phyloP scores from a whole-genome alignment of 2,329 filamentous ascomycete genomes.

The Bipolaris victoriae region DNA sequence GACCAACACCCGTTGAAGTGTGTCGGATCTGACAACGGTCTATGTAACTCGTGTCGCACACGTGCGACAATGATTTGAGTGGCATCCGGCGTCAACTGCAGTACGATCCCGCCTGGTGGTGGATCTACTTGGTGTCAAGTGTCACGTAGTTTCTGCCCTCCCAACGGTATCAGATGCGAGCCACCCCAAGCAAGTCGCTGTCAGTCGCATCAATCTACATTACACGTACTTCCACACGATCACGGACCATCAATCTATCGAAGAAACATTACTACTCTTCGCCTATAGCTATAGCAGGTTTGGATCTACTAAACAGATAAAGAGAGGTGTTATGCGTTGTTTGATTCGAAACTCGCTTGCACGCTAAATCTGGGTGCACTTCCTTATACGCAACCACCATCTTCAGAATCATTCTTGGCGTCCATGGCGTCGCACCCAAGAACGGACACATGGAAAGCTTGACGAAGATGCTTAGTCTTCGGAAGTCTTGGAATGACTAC shows the following conservation, averaged over 20 bases:
- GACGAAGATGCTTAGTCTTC: neutral
- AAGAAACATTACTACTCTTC: neutral
- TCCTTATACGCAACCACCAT: neutral
- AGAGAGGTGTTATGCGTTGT: neutral
- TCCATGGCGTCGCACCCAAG: neutral
- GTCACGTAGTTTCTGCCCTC: too few relatives aligned
- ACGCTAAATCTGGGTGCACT: neutral
- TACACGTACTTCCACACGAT: neutral
- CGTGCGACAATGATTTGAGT: too few relatives aligned
- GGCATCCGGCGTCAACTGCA: too few relatives aligned
- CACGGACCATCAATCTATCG: neutral
- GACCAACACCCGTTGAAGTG: too few relatives aligned
- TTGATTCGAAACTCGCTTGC: slow-evolving; percentile 2
- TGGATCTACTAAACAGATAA: neutral
- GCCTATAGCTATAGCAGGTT: neutral
- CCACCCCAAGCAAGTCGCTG: too few relatives aligned
- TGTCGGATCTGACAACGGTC: too few relatives aligned
- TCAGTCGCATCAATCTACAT: neutral
- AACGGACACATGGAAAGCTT: neutral
- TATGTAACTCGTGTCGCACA: too few relatives aligned
- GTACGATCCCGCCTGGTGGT: too few relatives aligned
- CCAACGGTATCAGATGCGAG: too few relatives aligned
- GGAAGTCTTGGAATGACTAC: neutral
- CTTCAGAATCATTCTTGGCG: neutral
- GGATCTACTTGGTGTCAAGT: too few relatives aligned